Evolutionary conservation across 805 yeast genomes (phyloP).

Genomic region (Cyberlindnera mycetangii): DNA sequence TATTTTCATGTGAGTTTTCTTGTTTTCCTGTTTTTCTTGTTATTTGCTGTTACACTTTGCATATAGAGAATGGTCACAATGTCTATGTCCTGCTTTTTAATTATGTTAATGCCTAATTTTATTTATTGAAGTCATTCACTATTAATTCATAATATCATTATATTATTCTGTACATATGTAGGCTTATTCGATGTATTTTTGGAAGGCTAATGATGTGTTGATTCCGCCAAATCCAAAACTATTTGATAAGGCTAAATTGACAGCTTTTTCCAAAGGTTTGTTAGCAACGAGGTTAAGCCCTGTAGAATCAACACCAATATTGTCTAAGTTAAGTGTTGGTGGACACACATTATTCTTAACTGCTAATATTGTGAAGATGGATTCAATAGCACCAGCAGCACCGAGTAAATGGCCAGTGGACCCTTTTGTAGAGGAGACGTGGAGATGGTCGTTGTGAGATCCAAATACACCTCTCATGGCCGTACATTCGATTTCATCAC

Average conservation of each 20-base stretch:
- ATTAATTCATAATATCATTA: neutral
- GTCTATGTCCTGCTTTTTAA: neutral
- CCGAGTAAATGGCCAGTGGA: slow-evolving; percentile 93
- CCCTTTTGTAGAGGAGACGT: slow-evolving; percentile 83
- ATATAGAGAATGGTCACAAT: neutral
- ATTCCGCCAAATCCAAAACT: slow-evolving; percentile 99
- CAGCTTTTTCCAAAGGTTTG: slow-evolving; percentile 36
- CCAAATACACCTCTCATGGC: slow-evolving; percentile 63
- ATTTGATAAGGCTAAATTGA: slow-evolving; percentile 70
- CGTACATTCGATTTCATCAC: slow-evolving; percentile 81
- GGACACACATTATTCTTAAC: slow-evolving; percentile 59
- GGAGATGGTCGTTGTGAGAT: slow-evolving; percentile 33
- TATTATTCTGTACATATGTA: neutral
- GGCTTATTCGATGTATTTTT: slow-evolving; percentile 26
- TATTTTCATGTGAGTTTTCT: neutral
- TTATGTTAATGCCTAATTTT: neutral
- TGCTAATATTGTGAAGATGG: slow-evolving; percentile 74
- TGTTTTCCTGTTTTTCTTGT: neutral
- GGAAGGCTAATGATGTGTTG: slow-evolving; percentile 69
- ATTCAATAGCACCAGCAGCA: slow-evolving; percentile 94
- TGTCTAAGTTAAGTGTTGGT: slow-evolving; percentile 72
- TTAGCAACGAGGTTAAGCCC: slow-evolving; percentile 55
- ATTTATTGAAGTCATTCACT: neutral
- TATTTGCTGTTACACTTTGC: neutral
- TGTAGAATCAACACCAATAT: slow-evolving; percentile 50